Conservation (phyloP, 2,329 filamentous ascomycete genomes). For the Pseudogymnoascus sp. region DNA sequence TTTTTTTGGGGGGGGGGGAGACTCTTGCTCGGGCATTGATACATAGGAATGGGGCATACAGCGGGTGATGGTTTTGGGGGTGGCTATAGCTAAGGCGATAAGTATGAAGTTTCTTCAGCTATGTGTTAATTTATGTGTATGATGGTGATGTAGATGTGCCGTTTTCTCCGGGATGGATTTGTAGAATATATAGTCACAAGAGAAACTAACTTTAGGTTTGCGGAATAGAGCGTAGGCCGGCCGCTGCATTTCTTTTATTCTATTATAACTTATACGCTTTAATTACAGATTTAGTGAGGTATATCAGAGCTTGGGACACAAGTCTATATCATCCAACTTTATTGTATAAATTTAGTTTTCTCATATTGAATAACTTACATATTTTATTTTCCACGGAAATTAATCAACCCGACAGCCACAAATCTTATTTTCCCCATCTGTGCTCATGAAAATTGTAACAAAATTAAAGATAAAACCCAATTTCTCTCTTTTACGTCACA, state of each 20-base stretch:
- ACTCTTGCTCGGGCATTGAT: background rate
- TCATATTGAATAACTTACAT: background rate
- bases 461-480: background rate
- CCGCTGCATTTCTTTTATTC: background rate
- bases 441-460: background rate
- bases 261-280: background rate
- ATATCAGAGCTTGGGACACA: background rate
- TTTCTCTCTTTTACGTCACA: background rate
- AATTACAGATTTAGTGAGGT: background rate
- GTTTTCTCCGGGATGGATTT: background rate
- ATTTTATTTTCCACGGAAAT: background rate
- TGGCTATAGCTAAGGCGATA: background rate
- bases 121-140: background rate
- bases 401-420: background rate
- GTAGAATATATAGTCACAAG: background rate
- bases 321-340: background rate
- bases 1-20: no score
- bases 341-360: background rate
- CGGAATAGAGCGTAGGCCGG: background rate
- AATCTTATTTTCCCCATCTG: background rate
- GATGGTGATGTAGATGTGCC: background rate
- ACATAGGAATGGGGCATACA: background rate
- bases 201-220: background rate
- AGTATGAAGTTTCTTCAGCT: slow-evolving; percentile 3
- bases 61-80: background rate